phyloP scores from a whole-genome alignment of 306 rosid genomes.

The Carpinus viminea region DNA sequence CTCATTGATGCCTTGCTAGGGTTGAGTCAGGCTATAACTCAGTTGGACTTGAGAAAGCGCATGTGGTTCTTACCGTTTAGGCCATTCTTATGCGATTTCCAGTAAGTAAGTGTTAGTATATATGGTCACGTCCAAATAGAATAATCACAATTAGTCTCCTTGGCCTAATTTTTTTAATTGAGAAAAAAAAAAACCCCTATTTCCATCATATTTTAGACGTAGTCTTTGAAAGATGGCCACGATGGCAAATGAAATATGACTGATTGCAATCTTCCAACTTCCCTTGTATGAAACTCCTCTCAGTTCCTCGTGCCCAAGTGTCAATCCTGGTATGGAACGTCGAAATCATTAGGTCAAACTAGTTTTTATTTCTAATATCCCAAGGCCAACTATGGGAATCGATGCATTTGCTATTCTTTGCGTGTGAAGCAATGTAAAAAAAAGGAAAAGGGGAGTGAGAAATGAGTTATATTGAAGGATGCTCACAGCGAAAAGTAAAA shows the following conservation, averaged over 20 bases:
- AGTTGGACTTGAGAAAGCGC: too few relatives aligned
- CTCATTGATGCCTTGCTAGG: too few relatives aligned
- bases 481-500: slow-evolving; percentile 38
- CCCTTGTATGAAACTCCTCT: slow-evolving; percentile 8
- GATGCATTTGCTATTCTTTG: slow-evolving; percentile 46
- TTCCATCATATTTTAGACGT: slow-evolving; percentile 23
- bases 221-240: slow-evolving; percentile 13
- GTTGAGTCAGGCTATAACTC: too few relatives aligned
- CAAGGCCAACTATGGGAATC: neutral
- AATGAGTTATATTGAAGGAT: slow-evolving; percentile 25
- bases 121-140: too few relatives aligned
- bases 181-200: neutral
- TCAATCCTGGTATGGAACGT: slow-evolving; percentile 31
- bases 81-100: too few relatives aligned
- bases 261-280: slow-evolving; percentile 40
- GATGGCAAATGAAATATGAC: slow-evolving; percentile 28
- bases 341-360: slow-evolving; percentile 25
- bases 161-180: too few relatives aligned
- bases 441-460: slow-evolving; percentile 33
- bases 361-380: slow-evolving; percentile 12
- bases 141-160: too few relatives aligned
- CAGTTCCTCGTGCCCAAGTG: slow-evolving; percentile 32
- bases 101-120: too few relatives aligned
- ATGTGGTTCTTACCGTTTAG: too few relatives aligned
- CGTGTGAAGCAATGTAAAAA: slow-evolving; percentile 60